Base-by-base conservation (phyloP, 1,284 basidiomycete genomes). In the Naganishia sp. region DNA sequence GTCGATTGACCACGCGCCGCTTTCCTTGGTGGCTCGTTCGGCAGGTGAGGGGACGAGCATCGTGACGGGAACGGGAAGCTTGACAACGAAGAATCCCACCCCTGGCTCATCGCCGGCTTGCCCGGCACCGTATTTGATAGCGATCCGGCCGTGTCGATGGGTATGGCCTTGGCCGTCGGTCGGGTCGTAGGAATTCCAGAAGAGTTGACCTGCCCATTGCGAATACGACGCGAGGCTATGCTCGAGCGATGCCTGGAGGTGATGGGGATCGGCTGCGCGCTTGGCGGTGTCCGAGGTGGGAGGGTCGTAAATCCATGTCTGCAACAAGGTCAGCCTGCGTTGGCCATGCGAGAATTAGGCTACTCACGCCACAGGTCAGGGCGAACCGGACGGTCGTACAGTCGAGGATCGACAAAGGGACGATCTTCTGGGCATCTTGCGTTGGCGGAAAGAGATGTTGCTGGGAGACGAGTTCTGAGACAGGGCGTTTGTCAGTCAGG, bases 201-300 rank as follows among this genome's bases (percentile, higher is more conserved):
- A 74, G 25, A 82, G 72, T 50, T 79, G 79, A 0, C 81, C 82
- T 1, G 76, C 70, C 75, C 78, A 81, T 47, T 81, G 80, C 1
- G 82, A 80, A 67, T 82, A 83, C 1, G 70, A 68, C 52, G 73
- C 67, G 47, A 82, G 71, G 5, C 77, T 77, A 17, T 54, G 50
- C n/a, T 65, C 62, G 7, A 82, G 72, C 9, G 80, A 78, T 9
- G 10, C 4, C 1, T 62, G 39, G 25, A 81, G 74, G 1, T 73
- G 62, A 23, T 68, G 55, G 3, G 39, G 42, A 9, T 42, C 18
- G 4, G 57, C 35, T 25, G 57, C 57, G 13, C 11, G 32, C 5
- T 2, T 15, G 49, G 57, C 46, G 1, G 21, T 7, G 32, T n/a
- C 6, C 3, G 47, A 17, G 13, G 66, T 25, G 9, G 64, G 69